Evolutionary conservation across 306 rosid genomes (phyloP).

Genomic region (Malus domestica): DNA sequence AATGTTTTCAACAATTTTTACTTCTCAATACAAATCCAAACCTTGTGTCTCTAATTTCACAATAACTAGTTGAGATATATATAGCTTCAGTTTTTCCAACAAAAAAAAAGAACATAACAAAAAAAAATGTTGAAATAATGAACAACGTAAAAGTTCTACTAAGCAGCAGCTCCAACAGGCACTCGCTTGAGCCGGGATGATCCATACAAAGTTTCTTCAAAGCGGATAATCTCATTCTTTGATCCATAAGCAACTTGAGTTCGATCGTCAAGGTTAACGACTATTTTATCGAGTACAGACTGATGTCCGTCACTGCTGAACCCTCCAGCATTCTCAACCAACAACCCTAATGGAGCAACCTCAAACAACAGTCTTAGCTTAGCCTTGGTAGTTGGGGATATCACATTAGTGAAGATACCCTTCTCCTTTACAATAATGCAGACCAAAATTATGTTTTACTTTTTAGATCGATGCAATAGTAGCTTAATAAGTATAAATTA

Average conservation of each 20-base stretch:
- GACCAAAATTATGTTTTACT: neutral
- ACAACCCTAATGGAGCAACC: slow-evolving; percentile 88
- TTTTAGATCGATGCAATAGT: neutral
- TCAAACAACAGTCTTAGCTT: slow-evolving; percentile 87
- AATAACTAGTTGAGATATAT: neutral
- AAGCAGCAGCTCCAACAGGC: slow-evolving; percentile 82
- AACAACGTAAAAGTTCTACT: neutral
- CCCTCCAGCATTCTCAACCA: slow-evolving; percentile 95
- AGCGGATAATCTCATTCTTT: slow-evolving; percentile 77
- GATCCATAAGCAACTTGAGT: slow-evolving; percentile 98
- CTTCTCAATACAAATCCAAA: slow-evolving; percentile 2
- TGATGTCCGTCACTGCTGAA: slow-evolving; percentile 79
- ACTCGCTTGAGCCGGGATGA: slow-evolving; percentile 89
- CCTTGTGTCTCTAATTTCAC: slow-evolving; percentile 8
- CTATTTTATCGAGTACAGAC: slow-evolving; percentile 84
- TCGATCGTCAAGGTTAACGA: slow-evolving; percentile 67
- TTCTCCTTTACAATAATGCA: slow-evolving; percentile 86
- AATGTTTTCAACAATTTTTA: neutral
- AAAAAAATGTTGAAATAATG: neutral
- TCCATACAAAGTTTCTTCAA: slow-evolving; percentile 93
- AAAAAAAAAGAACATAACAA: too few species aligned
- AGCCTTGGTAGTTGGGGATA: slow-evolving; percentile 87
- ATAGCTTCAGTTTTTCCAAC: neutral
- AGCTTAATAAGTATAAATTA: neutral
- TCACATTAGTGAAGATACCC: slow-evolving; percentile 88